Evolutionary conservation across 169 alveolate species (phyloP).

Genomic region (Babesia gibsoni): DNA sequence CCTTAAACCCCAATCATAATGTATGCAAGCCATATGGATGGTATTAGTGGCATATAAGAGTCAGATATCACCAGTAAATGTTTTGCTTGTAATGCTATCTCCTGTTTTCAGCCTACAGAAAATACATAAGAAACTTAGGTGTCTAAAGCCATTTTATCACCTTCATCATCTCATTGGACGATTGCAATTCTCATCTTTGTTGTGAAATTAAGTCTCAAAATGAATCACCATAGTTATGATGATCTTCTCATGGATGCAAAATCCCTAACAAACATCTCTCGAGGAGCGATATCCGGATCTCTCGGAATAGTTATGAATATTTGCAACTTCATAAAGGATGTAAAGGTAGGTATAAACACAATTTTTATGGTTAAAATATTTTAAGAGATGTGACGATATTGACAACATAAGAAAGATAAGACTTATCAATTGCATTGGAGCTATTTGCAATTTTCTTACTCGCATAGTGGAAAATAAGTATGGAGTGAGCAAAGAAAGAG

Average conservation of each 20-base stretch:
- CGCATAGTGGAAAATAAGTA: background rate
- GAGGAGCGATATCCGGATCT: slow-evolving; percentile 9
- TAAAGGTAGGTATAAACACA: background rate
- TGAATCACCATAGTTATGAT: background rate
- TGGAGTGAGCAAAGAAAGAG: background rate
- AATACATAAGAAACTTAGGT: no score
- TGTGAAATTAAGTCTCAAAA: no score
- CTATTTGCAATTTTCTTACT: background rate
- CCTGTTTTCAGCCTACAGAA: no score
- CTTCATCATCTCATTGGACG: no score
- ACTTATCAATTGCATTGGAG: slow-evolving; percentile 3
- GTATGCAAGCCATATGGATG: no score
- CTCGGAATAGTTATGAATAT: background rate
- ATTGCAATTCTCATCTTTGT: no score
- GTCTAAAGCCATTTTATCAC: no score
- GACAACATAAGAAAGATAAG: background rate
- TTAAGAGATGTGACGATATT: background rate
- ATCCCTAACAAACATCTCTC: background rate
- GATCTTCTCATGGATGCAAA: background rate
- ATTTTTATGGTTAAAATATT: background rate
- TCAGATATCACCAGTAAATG: no score
- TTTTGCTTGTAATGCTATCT: no score
- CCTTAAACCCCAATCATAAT: no score
- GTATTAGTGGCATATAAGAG: no score
- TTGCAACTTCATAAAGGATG: slow-evolving; percentile 17